Base-by-base conservation (phyloP, 441 rosid genomes). In the Gossypium lobatum region DNA sequence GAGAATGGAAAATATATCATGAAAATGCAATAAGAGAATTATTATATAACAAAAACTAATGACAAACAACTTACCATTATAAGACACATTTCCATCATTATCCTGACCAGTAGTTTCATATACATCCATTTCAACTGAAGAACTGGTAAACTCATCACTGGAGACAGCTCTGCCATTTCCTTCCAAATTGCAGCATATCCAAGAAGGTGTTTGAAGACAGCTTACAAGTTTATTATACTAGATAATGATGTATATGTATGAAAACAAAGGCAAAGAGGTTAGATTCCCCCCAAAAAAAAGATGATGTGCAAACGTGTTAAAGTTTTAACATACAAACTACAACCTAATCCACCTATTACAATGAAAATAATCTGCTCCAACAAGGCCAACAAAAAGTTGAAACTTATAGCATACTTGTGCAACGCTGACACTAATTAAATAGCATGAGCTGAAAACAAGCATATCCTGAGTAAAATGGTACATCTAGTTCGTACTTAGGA, bases 81-180 rank as follows among this genome's bases (percentile, higher is more conserved):
- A 82, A 67, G 89, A 77, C 73, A 77, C 66, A 64, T 72, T 82
- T 62, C 61, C 73, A 50, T 76, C 76, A 17, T 64, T 83, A 53
- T 78, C 81, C 74, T 74, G 89, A 70, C 64, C 76, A 23, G 73
- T 70, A 52, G 83, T 73, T 79, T 91, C 99, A 79, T 88, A 82
- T 0, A 95, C 92, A 80, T 95, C 99, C 99, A 95, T 95, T 82
- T 93, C 98, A 72, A 85, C 89, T 23, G 83, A 84, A 64, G 90
- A 88, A 80, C 88, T 83, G 77, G 81, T 76, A 46, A 78, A 79
- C 70, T 82, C 84, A 78, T 90, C 96, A 80, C 60, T 75, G 34
- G 85, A 82, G 55, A 81, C 52, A 72, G 82, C 87, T 79, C 80
- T 80, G 48, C 72, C 86, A 78, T 93, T 95, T 68, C 92, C 96